These are phyloP conservation scores for Aspergillus sp. DNA, from an alignment of 2,329 filamentous ascomycete species.

Conservation along the genomic window DNA sequence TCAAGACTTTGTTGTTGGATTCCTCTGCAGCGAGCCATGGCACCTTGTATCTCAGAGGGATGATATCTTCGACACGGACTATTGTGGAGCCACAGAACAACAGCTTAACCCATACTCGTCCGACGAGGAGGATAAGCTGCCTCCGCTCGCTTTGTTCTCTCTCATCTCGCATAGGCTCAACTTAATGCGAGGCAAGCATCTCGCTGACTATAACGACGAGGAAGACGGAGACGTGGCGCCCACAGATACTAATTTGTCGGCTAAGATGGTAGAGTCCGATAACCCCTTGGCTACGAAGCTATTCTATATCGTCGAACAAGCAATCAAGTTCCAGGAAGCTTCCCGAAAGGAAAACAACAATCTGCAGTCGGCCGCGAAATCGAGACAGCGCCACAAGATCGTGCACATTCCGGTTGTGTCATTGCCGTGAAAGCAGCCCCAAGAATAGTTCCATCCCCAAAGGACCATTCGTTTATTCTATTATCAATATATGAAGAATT, in stretches of 20 bases:
- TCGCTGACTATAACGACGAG: slow-evolving; percentile 4
- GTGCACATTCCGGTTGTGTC: slow-evolving; percentile 19
- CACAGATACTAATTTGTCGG: background rate
- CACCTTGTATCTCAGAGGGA: slow-evolving; percentile 28
- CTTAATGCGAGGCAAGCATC: slow-evolving; percentile 11
- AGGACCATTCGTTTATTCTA: too few relatives aligned
- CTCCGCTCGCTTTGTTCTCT: slow-evolving; percentile 17
- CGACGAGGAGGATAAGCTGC: slow-evolving; percentile 12
- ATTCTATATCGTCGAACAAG: slow-evolving; percentile 12
- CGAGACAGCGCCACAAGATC: slow-evolving; percentile 4
- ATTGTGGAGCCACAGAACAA: slow-evolving; percentile 13
- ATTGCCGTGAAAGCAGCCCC: slow-evolving; percentile 8
- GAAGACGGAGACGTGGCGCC: slow-evolving; percentile 1
- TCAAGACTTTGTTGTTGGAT: slow-evolving; percentile 40
- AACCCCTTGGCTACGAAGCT: slow-evolving; percentile 11
- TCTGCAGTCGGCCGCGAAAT: background rate
- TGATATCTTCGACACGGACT: slow-evolving; percentile 25
- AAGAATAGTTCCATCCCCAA: too few relatives aligned
- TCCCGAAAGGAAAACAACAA: background rate
- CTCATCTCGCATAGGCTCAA: slow-evolving; percentile 12
- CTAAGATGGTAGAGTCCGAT: background rate
- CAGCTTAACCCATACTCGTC: slow-evolving; percentile 16
- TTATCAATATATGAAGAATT: too few relatives aligned
- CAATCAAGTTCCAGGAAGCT: slow-evolving; percentile 9
- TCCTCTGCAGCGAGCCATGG: slow-evolving; percentile 35